phyloP scores from a whole-genome alignment of 176 grass and related monocot species.

The Avena sativa region DNA sequence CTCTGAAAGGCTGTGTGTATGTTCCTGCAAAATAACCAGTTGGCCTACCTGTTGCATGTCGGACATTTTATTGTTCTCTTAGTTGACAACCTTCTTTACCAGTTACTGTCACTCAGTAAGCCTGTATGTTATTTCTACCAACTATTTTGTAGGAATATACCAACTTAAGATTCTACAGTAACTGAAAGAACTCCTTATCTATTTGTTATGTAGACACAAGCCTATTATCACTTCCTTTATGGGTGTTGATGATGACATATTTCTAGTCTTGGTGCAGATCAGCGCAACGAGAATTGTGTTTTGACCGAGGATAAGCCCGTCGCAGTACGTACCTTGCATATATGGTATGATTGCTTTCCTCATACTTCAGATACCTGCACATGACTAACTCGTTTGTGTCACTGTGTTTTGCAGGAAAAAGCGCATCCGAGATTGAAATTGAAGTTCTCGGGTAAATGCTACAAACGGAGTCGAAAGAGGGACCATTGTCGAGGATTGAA shows the following conservation, averaged over 20 bases:
- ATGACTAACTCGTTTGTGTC: background rate
- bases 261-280: slow-evolving; percentile 56
- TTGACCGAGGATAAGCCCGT: slow-evolving; percentile 20
- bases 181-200: background rate
- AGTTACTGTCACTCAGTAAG: slow-evolving; percentile 14
- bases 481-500: background rate
- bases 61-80: slow-evolving; percentile 20
- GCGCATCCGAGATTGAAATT: slow-evolving; percentile 18
- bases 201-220: background rate
- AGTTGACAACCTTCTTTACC: slow-evolving; percentile 29
- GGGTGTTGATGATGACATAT: slow-evolving; percentile 36
- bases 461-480: slow-evolving; percentile 32
- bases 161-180: slow-evolving; percentile 11
- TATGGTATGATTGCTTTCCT: slow-evolving; percentile 6
- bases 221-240: slow-evolving; percentile 11
- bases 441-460: slow-evolving; percentile 60
- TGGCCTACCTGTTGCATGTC: background rate
- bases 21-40: background rate
- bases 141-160: background rate
- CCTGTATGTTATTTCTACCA: slow-evolving; percentile 11
- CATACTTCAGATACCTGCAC: background rate
- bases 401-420: slow-evolving; percentile 33
- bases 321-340: slow-evolving; percentile 31
- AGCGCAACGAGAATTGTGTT: slow-evolving; percentile 34
- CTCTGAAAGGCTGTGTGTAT: background rate